Conservation (phyloP, 2,329 filamentous ascomycete genomes). For the Curvularia lunata region DNA sequence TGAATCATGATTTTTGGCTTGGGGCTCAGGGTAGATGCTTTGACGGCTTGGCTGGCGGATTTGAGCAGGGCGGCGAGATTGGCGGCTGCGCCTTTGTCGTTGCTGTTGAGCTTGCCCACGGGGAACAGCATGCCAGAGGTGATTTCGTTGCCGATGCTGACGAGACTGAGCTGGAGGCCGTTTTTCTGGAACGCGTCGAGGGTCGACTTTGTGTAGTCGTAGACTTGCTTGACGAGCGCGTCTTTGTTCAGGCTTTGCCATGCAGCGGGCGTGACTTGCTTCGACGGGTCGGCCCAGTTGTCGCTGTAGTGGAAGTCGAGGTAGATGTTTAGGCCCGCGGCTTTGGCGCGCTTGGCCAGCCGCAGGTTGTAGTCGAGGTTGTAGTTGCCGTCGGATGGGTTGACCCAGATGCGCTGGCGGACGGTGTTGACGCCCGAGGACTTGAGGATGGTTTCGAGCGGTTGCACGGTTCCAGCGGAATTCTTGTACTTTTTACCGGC, state of each 20-base stretch:
- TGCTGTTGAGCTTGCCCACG: conserved; percentile 62
- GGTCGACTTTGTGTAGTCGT: conserved; percentile 71
- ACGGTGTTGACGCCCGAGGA: conserved; percentile 71
- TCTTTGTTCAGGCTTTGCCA: conserved; percentile 67
- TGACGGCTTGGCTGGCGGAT: conserved; percentile 68
- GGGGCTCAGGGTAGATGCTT: conserved; percentile 63
- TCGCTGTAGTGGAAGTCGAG: conserved; percentile 72
- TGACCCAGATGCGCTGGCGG: conserved; percentile 75
- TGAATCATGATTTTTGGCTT: conserved; percentile 76
- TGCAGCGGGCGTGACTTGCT: conserved; percentile 67
- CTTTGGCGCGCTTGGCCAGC: conserved; percentile 69
- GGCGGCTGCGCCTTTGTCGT: conserved; percentile 54
- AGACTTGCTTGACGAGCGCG: conserved; percentile 65
- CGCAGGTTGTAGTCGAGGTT: conserved; percentile 73
- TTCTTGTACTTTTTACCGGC: conserved; percentile 68
- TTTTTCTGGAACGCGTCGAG: conserved; percentile 66
- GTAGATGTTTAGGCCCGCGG: conserved; percentile 66
- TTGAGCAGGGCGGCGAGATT: conserved; percentile 71
- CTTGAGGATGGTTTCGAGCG: conserved; percentile 68
- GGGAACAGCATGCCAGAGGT: conserved; percentile 71
- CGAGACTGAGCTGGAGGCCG: conserved; percentile 64
- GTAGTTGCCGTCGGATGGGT: conserved; percentile 65
- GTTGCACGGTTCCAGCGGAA: conserved; percentile 57
- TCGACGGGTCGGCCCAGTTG: conserved; percentile 72
- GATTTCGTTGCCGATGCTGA: conserved; percentile 79